Percentiles rank a stretch among this genome's conserved stretches.
These are phyloP conservation scores for Botrytis fragariae DNA, from an alignment of 2,329 filamentous ascomycete genomes.

Conservation along the genomic window DNA sequence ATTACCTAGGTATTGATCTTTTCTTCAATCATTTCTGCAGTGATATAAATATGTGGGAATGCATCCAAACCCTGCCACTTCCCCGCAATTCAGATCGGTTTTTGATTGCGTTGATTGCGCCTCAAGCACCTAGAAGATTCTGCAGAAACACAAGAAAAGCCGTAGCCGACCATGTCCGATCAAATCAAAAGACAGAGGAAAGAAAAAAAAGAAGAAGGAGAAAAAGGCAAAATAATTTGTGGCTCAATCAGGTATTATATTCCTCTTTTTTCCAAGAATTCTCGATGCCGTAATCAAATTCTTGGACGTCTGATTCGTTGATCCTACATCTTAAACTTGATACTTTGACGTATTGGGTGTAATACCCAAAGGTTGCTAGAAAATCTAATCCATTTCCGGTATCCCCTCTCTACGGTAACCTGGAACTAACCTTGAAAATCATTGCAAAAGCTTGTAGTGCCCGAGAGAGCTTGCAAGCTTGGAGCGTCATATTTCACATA, in stretches of 20 bases:
- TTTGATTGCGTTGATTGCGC: background rate
- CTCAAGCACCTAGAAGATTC: constrained; percentile 3
- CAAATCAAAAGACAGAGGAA: background rate
- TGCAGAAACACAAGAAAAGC: background rate
- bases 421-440: background rate
- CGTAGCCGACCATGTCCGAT: background rate
- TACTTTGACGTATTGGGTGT: background rate
- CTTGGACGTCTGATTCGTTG: background rate
- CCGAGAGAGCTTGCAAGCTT: background rate
- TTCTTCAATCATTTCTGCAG: background rate
- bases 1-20: background rate
- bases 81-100: constrained; percentile 8
- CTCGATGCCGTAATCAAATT: background rate
- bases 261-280: background rate
- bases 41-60: background rate
- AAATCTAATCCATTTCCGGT: background rate
- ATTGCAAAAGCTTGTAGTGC: background rate
- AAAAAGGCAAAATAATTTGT: background rate
- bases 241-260: background rate
- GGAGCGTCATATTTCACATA: background rate
- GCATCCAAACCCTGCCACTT: background rate
- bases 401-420: background rate
- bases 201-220: background rate
- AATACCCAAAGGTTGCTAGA: background rate
- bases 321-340: background rate